Base-by-base conservation (phyloP, 345 rosid genomes). In the Pistacia integerrima region DNA sequence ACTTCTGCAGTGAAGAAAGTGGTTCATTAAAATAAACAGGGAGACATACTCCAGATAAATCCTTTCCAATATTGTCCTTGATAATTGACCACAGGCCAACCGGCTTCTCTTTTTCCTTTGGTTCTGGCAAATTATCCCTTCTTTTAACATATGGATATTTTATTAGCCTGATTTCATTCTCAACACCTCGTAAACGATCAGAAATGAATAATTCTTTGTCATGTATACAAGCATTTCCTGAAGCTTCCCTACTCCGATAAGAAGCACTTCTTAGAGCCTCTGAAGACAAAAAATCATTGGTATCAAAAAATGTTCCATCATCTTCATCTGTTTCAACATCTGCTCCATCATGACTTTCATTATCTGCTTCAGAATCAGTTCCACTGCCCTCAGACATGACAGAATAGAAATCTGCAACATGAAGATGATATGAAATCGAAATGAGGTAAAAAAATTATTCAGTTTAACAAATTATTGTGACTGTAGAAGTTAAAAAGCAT, bases 1-100 rank as follows among this genome's bases (percentile, higher is more conserved):
- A 97, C 81, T 97, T 97, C 82, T 94, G 99, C 82, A 97, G 84
- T 5, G 98, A 97, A 77, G 98, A 94, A 61, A 97, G 95, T 69
- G 98, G 99, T 69, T 97, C 98, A 55, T 97, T 97, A 78, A 97
- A 94, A 76, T 94, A 97, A 52, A 97, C 99, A 56, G 98, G 98
- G 75, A 97, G 97, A 81, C 99, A 97, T 80, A 97, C 98, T 65
- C 99, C 99, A 67, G 99, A 93, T 82, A 96, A 89, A 82, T 96
- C 98, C 86, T 96, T 96, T 78, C 99, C 98, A 13, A 96, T 93
- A 73, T 97, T 97, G 74, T 97, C 99, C 88, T 92, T 97, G 82
- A 94, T 97, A 78, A 94, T 94, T 64, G 99, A 94, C 99, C 99
- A 97, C 64, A 94, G 72, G 76, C 99, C 97, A 82, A 97, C 90